Evolutionary conservation across 2,329 filamentous ascomycete species (phyloP).

Genomic region (Biscogniauxia marginata): DNA sequence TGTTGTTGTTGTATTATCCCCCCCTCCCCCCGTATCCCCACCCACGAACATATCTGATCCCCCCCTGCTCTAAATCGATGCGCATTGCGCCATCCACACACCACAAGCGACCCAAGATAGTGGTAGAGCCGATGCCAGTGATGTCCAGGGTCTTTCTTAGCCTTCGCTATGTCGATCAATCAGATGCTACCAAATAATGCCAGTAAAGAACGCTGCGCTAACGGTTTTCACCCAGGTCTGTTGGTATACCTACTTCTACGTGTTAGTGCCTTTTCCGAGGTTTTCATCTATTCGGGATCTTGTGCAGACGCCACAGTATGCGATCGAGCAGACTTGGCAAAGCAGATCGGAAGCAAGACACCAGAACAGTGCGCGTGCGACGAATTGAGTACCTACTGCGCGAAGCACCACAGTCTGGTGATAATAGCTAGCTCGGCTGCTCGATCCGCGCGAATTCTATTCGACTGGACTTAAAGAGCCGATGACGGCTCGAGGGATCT

Average conservation of each 20-base stretch:
- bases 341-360: constrained; percentile 25
- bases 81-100: constrained; percentile 22
- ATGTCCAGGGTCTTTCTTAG: constrained; percentile 18
- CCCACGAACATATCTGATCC: constrained; percentile 6
- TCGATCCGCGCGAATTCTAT: not conserved
- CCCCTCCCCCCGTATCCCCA: constrained; percentile 9
- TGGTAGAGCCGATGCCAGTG: constrained; percentile 18
- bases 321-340: constrained; percentile 25
- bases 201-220: constrained; percentile 17
- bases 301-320: constrained; percentile 33
- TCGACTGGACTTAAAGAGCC: too few species aligned
- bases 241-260: constrained; percentile 21
- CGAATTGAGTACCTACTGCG: not conserved
- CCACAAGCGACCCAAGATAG: constrained; percentile 20
- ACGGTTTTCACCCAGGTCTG: constrained; percentile 13
- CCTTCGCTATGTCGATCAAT: constrained; percentile 22
- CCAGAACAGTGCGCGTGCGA: constrained; percentile 18
- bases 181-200: constrained; percentile 17
- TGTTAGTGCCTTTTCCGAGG: constrained; percentile 30
- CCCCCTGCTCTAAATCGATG: constrained; percentile 18
- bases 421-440: not conserved
- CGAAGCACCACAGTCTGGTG: not conserved
- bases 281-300: constrained; percentile 27
- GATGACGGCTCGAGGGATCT: too few species aligned
- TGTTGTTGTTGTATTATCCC: constrained; percentile 8